Evolutionary conservation across 164 flowering plant species (phyloP), one percentile per base, ranked within the genome.

Genomic region (Cinnamomum micranthum): DNA sequence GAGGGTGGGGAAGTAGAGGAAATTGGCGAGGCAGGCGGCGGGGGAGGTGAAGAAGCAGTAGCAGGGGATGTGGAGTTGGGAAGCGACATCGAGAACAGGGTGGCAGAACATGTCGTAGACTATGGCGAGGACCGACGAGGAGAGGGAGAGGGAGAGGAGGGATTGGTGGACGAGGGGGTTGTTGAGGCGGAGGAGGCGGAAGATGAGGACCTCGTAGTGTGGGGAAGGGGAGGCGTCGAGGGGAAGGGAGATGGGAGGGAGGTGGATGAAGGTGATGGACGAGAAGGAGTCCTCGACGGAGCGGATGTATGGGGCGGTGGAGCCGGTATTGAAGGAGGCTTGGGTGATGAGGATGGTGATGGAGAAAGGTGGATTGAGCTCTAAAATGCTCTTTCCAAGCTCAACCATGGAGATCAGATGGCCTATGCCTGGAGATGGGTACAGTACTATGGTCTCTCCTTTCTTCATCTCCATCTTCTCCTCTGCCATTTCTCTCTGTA

Each of bases 341-440:
- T 80, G 68, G 35, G 79, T 71, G 71, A 81, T 69, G 73, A 84
- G 79, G 59, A 84, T 66, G 50, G 73, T 76, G 28, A 76, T 55
- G 71, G 76, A 68, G 70, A 77, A 47, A 22, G 79, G 52, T n/a
- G 15, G 4, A 17, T 15, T 11, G 17, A 78, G 76, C 10, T 17
- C 25, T 31, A 78, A 69, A 20, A 84, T 19, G 27, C 80, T 77
- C 65, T 76, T 85, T 1, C 78, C 84, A 1, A 85, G 65, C 71
- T 85, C 87, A 1, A 85, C 84, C 82, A 79, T 81, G 55, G 87
- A 79, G 58, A 81, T 68, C 3, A 84, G 72, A 72, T 84, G 87
- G 24, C 87, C 87, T 0, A 77, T 77, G 9, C 75, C 84, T 31
- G 85, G 84, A 4, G 82, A 73, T 14, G 85, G 84, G 51, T 66